phyloP scores from a whole-genome alignment of 257 asterid genomes.

The Rehmannia glutinosa region DNA sequence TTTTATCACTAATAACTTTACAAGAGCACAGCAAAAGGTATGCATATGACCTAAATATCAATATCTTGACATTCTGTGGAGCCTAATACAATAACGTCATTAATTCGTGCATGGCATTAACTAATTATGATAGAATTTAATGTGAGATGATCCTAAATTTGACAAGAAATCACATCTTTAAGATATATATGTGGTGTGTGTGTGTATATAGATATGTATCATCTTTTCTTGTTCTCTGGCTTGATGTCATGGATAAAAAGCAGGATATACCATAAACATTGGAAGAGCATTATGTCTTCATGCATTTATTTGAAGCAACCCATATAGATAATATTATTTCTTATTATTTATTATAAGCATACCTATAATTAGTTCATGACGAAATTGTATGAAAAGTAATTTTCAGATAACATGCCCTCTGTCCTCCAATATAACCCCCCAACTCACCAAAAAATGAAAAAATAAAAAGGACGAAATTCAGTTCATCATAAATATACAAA shows the following conservation, averaged over 20 bases:
- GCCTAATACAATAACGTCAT: conserved; percentile 33
- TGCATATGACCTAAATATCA: conserved; percentile 31
- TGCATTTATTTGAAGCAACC: not conserved
- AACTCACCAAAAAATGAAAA: too few species aligned
- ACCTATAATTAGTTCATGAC: not conserved
- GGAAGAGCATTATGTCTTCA: conserved; percentile 12
- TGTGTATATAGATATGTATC: conserved; percentile 2
- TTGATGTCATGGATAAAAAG: conserved; percentile 28
- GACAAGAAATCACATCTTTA: too few species aligned
- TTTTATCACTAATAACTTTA: conserved; percentile 18
- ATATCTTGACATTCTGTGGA: conserved; percentile 5
- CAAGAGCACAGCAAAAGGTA: conserved; percentile 1
- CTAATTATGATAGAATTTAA: not conserved
- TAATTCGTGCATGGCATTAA: not conserved
- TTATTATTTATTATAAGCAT: not conserved
- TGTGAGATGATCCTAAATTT: not conserved
- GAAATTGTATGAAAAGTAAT: not conserved
- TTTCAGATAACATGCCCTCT: too few species aligned
- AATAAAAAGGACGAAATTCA: too few species aligned
- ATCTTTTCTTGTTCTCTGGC: not conserved
- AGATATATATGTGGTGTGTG: too few species aligned
- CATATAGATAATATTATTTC: not conserved
- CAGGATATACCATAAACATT: conserved; percentile 24
- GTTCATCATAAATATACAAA: too few species aligned
- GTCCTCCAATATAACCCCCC: too few species aligned